These are phyloP conservation scores for Sphaerulina vaccinii DNA, from an alignment of 2,329 filamentous ascomycete species.

Conservation along the genomic window DNA sequence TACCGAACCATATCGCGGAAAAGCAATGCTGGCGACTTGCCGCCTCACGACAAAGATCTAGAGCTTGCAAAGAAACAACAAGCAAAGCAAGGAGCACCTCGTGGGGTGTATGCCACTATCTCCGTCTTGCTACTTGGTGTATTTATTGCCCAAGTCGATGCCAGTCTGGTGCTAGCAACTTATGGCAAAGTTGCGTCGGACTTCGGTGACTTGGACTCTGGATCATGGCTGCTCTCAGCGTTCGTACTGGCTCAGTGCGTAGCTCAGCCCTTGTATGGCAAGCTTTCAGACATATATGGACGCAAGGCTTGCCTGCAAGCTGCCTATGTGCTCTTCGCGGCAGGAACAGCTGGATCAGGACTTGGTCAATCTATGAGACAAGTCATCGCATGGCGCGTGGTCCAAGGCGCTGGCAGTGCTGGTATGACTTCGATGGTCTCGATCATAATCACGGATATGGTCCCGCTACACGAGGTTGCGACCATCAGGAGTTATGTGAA, in stretches of 20 bases:
- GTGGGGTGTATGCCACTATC: conserved; percentile 30
- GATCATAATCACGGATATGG: conserved; percentile 51
- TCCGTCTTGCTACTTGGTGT: conserved; percentile 50
- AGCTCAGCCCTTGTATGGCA: conserved; percentile 45
- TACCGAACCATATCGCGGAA: conserved; percentile 26
- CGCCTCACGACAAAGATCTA: conserved; percentile 27
- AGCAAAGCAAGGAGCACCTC: conserved; percentile 7
- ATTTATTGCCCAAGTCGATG: conserved; percentile 65
- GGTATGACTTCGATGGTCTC: conserved; percentile 47
- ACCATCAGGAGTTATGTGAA: conserved; percentile 54
- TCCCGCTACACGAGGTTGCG: conserved; percentile 51
- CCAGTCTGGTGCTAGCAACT: conserved; percentile 65
- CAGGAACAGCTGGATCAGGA: conserved; percentile 44
- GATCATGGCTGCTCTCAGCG: conserved; percentile 47
- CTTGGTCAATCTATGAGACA: conserved; percentile 39
- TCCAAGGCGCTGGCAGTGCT: conserved; percentile 47
- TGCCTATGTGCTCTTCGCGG: conserved; percentile 44
- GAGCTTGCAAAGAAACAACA: conserved; percentile 16
- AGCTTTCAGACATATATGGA: conserved; percentile 48
- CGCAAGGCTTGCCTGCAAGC: conserved; percentile 42
- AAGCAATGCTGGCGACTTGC: conserved; percentile 23
- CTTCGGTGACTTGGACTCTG: conserved; percentile 43
- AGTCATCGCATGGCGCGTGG: conserved; percentile 43
- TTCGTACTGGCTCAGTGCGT: conserved; percentile 47
- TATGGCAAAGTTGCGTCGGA: conserved; percentile 55